Base-by-base conservation (phyloP, 2,329 filamentous ascomycete species). In the Fusarium sp. region DNA sequence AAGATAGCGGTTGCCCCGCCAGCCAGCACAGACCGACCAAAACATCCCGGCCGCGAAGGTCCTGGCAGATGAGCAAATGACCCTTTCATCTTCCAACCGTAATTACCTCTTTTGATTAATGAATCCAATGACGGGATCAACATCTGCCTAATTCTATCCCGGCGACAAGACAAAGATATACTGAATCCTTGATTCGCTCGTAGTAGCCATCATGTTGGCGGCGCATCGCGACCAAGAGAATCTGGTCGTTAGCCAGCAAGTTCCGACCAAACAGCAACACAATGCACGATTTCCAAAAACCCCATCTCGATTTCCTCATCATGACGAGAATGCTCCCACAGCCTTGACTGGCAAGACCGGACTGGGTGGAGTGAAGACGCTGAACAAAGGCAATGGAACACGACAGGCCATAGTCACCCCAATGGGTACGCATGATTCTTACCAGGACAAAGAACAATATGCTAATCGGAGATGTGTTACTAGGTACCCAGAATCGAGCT, bases 221-320 rank as follows among this genome's bases (percentile, higher is more conserved):
- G 88, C 92, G 80, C 90, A 92, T 80, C 90, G 91, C 78, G 93
- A 98, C 83, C 94, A 98, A 84, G 95, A 98, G 83, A 98, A 98
- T 83, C 84, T 94, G 82, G 89, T 94, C 78, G 91, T 94, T 81
- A 89, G 88, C 75, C 93, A 93, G 81, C 94, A 95, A 80, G 88
- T 91, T 31, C 89, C 91, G 20, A 87, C 90, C 22, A 98, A 97
- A 83, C 91, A 87, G 80, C 92, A 94, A 75, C 90, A 93, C 63
- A 97, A 96, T 63, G 88, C 90, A 66, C 90, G 91, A 79, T 91
- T 88, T 74, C 92, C 93, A 14, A 98, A 97, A 83, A 97, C 95
- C 10, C 95, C 95, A 0, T 90, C 95, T 80, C 93, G 92, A 79
- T 84, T 94, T 55, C 89, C 91, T 13, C 87, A 94, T 70, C 94